Conservation (phyloP, 345 rosid genomes). For the Citrus unshiu region DNA sequence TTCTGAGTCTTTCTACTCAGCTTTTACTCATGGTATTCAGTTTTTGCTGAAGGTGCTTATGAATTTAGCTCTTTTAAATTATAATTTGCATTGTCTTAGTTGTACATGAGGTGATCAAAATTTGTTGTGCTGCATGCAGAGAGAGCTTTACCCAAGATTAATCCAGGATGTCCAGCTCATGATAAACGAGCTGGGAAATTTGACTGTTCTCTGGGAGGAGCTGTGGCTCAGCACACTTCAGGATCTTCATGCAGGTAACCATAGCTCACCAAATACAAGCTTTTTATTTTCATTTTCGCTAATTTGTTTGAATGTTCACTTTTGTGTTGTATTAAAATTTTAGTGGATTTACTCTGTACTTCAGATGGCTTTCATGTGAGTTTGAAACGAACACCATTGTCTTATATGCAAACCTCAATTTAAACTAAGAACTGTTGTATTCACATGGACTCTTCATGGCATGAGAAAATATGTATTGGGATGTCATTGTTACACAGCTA, state of each 20-base stretch:
- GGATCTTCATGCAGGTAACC: conserved; percentile 87
- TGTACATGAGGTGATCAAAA: conserved; percentile 12
- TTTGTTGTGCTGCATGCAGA: conserved; percentile 47
- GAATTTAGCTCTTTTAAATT: conserved; percentile 15
- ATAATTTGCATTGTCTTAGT: conserved; percentile 6
- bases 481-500: neutral
- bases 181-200: conserved; percentile 84
- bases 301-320: conserved; percentile 5
- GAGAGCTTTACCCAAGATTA: conserved; percentile 73
- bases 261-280: conserved; percentile 8
- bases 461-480: neutral
- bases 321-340: neutral
- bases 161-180: conserved; percentile 91
- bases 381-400: neutral
- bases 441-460: neutral
- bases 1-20: neutral
- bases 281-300: conserved; percentile 12
- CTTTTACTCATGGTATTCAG: too few species aligned
- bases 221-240: conserved; percentile 96
- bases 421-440: conserved; percentile 4
- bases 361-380: neutral
- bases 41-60: neutral
- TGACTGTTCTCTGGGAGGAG: conserved; percentile 97
- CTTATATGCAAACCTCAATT: conserved; percentile 3
- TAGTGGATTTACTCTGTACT: neutral